These are phyloP conservation scores for Malus sieversii DNA, from an alignment of 306 rosid species.

Conservation along the genomic window DNA sequence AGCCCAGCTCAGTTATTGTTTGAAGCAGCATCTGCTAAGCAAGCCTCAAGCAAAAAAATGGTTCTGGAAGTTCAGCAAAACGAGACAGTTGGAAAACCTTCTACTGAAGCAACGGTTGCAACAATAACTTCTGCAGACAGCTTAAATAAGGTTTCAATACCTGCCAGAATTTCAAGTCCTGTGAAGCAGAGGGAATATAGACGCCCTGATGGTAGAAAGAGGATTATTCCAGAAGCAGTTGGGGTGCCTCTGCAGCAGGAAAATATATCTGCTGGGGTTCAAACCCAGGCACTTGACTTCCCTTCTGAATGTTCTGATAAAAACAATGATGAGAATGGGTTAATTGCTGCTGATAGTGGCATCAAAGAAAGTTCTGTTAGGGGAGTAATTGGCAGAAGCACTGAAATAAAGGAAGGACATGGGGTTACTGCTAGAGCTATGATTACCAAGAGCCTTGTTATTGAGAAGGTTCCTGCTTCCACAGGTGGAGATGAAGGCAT, in stretches of 20 bases:
- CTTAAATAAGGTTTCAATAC: conserved; percentile 42
- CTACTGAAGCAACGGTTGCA: conserved; percentile 29
- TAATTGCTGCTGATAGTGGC: conserved; percentile 37
- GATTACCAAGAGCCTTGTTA: conserved; percentile 71
- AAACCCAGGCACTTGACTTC: conserved; percentile 54
- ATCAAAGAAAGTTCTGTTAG: conserved; percentile 44
- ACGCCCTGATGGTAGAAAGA: conserved; percentile 92
- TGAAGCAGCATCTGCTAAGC: conserved; percentile 84
- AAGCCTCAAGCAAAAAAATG: conserved; percentile 57
- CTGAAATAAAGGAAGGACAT: conserved; percentile 60
- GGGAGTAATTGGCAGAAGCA: conserved; percentile 41
- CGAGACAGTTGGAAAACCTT: conserved; percentile 43
- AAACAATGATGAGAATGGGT: conserved; percentile 43
- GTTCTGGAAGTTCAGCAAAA: conserved; percentile 53
- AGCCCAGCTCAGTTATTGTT: conserved; percentile 91
- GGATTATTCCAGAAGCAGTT: conserved; percentile 97
- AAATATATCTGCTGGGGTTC: conserved; percentile 49
- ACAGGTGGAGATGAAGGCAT: conserved; percentile 46
- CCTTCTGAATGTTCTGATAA: conserved; percentile 48
- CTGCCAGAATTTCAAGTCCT: conserved; percentile 66
- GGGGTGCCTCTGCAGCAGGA: conserved; percentile 76
- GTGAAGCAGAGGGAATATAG: conserved; percentile 97
- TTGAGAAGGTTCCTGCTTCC: conserved; percentile 70
- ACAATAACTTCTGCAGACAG: conserved; percentile 49
- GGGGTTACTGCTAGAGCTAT: conserved; percentile 85